These are phyloP conservation scores for Phoma sp. DNA, from an alignment of 2,329 filamentous ascomycete species.

Conservation along the genomic window DNA sequence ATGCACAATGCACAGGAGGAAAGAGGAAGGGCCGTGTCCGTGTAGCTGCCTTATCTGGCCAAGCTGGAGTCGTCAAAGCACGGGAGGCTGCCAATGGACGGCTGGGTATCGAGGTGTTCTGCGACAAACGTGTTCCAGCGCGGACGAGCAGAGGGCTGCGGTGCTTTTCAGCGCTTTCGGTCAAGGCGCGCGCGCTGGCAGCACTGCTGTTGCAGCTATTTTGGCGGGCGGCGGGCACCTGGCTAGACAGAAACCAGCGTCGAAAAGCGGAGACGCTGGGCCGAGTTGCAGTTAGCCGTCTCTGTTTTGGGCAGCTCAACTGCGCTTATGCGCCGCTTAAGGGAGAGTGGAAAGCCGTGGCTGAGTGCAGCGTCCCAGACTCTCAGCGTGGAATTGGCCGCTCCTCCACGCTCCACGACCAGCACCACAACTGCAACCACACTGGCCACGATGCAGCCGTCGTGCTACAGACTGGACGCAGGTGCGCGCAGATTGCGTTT, in stretches of 20 bases:
- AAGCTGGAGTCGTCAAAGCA: conserved; percentile 5
- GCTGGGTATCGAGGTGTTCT: conserved; percentile 1
- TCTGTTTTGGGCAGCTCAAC: conserved; percentile 20
- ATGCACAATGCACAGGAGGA: background rate
- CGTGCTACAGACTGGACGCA: conserved; percentile 17
- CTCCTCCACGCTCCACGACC: background rate
- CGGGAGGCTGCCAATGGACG: background rate
- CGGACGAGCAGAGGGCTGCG: conserved; percentile 5
- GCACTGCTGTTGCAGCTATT: background rate
- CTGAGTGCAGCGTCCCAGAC: conserved; percentile 10
- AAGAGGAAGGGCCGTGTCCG: too few species aligned
- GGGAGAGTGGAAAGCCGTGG: conserved; percentile 12
- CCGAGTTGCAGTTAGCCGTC: conserved; percentile 13
- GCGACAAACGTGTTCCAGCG: background rate
- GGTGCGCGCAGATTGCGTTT: conserved; percentile 8
- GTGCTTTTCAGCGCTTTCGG: conserved; percentile 14
- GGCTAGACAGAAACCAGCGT: conserved; percentile 22
- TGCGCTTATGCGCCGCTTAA: conserved; percentile 16
- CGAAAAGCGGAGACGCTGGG: conserved; percentile 14
- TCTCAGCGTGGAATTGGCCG: background rate
- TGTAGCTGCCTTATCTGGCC: conserved; percentile 11
- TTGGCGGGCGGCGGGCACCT: conserved; percentile 20
- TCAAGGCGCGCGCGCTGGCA: conserved; percentile 1
- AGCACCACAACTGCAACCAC: background rate
- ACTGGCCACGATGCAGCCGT: conserved; percentile 3